A percentile compares a stretch with the other conserved stretches of the same genome.
phyloP scores from a whole-genome alignment of 352 stramenopile genomes.

The Phytophthora sp. region DNA sequence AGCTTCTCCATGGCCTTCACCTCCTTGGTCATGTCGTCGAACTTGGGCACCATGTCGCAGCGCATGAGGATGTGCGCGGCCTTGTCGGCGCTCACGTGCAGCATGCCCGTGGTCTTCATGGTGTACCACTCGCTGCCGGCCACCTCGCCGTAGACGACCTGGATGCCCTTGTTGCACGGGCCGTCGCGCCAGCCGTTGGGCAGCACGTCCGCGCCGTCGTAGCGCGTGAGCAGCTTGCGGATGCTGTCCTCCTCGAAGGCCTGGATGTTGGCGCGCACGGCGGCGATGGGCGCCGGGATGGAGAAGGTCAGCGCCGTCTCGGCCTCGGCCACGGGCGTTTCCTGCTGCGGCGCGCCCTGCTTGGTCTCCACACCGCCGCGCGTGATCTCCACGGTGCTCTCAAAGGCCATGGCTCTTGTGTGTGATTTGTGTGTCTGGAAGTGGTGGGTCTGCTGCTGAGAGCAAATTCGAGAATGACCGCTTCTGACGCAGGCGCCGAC shows the following conservation, averaged over 20 bases:
- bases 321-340: conserved; percentile 44
- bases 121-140: conserved; percentile 70
- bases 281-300: conserved; percentile 57
- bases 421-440: background rate
- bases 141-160: conserved; percentile 76
- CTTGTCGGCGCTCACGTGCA: conserved; percentile 61
- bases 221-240: conserved; percentile 57
- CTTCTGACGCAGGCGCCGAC: background rate
- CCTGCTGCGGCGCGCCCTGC: conserved; percentile 34
- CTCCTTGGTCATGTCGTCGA: conserved; percentile 85
- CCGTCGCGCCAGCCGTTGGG: conserved; percentile 71
- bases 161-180: conserved; percentile 69
- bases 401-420: conserved; percentile 45
- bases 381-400: conserved; percentile 57
- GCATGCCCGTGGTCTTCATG: conserved; percentile 70
- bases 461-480: conserved; percentile 50
- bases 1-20: conserved; percentile 67
- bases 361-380: conserved; percentile 46
- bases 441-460: conserved; percentile 3
- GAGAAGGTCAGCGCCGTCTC: conserved; percentile 33
- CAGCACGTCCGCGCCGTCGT: conserved; percentile 63
- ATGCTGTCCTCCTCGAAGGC: conserved; percentile 69
- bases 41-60: conserved; percentile 70
- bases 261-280: conserved; percentile 52
- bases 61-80: conserved; percentile 56